These are phyloP conservation scores for Stipa capillata DNA, from an alignment of 176 grass and related monocot species.

Conservation along the genomic window DNA sequence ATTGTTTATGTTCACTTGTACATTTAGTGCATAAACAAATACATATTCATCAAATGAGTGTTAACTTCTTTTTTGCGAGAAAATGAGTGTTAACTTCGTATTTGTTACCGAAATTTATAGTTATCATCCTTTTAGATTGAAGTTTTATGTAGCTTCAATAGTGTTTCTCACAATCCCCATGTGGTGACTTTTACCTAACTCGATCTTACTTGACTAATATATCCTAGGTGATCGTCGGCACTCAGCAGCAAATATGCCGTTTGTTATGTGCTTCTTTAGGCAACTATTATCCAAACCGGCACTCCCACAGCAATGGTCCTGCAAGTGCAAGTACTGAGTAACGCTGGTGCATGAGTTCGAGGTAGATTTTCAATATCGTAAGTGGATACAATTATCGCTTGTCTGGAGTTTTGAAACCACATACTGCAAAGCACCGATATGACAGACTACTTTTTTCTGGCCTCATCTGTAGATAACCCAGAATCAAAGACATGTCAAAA, in stretches of 20 bases:
- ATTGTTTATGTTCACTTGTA: background rate
- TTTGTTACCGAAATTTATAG: background rate
- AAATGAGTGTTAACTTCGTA: too few species aligned
- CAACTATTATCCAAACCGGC: conserved; percentile 12
- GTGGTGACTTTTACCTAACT: background rate
- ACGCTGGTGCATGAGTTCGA: conserved; percentile 13
- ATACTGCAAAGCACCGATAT: conserved; percentile 11
- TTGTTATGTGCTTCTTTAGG: conserved; percentile 7
- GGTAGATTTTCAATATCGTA: background rate
- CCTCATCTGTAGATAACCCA: conserved; percentile 29
- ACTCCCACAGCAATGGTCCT: background rate
- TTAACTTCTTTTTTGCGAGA: too few species aligned
- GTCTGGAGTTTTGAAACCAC: background rate
- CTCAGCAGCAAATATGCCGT: background rate
- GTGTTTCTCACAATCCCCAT: background rate
- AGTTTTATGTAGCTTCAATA: background rate
- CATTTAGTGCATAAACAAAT: background rate
- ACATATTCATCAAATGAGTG: background rate
- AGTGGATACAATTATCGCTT: conserved; percentile 38
- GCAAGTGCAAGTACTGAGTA: background rate
- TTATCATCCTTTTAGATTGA: background rate
- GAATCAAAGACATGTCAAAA: conserved; percentile 22
- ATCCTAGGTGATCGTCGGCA: background rate
- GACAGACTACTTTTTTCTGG: conserved; percentile 31
- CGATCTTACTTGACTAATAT: conserved; percentile 8